Base-by-base conservation (phyloP, 106 monocot species). In the Dioscorea alata region DNA sequence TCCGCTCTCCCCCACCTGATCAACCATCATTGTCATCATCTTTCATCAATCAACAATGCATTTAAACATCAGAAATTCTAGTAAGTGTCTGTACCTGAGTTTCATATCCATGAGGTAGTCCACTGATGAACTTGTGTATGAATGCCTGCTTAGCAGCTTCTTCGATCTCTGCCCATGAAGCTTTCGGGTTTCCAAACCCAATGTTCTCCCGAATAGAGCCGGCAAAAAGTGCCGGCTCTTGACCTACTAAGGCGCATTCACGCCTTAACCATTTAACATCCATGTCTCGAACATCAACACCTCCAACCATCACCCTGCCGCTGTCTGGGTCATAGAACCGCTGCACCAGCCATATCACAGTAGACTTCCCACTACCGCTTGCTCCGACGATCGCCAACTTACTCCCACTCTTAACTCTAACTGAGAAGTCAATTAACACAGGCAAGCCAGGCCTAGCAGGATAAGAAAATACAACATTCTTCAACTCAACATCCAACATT, bases 361-460 rank as follows among this genome's bases (percentile, higher is more conserved):
- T 60, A 22, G 60, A 60, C 49, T 61, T 71, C 60, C 60, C 60
- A 1, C 49, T 60, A 4, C 71, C 71, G 18, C 71, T 71, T 14
- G 23, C 49, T 14, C 71, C 71, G 9, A 70, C 34, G 16, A 70
- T 22, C 4, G 70, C 59, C 59, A 71, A 18, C 15, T 16, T 79
- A 50, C 73, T 84, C 50, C 88, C 88, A 12, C 78, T 81, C 67
- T 64, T 84, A 71, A 88, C 78, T 31, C 32, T 75, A 31, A 88
- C 57, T 60, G 81, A 51, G 21, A 88, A 84, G 1, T 75, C 75
- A 35, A 24, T 78, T 31, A 88, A 88, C 22, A 84, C 75, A 2
- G 70, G 8, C 14, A 79, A 75, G 20, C 81, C 88, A 12, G 88
- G 88, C 78, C 88, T 78, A 4, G 84, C 71, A 23, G 88, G 84